These are phyloP conservation scores for Protea cynaroides DNA, from an alignment of 164 flowering plant species.

Conservation along the genomic window DNA sequence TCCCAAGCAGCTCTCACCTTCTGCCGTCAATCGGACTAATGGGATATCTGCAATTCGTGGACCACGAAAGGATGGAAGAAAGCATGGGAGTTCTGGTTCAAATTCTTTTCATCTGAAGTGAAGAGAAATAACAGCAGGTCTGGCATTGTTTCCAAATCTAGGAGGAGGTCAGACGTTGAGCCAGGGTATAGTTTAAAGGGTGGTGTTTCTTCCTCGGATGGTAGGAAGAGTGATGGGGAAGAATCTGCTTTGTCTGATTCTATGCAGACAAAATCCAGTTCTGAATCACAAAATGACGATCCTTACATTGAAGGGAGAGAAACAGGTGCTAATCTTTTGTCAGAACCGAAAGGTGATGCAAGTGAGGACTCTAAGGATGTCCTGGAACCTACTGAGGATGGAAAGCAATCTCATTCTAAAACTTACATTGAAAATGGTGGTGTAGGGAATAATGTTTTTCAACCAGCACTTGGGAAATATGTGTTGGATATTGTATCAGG, in stretches of 20 bases:
- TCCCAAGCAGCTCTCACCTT: slow-evolving; percentile 21
- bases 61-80: slow-evolving; percentile 32
- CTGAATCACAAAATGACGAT: slow-evolving; percentile 21
- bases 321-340: not conserved
- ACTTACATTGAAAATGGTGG: not conserved
- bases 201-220: slow-evolving; percentile 14
- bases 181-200: slow-evolving; percentile 18
- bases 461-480: not conserved
- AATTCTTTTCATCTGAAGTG: slow-evolving; percentile 21
- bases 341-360: not conserved
- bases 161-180: slow-evolving; percentile 15
- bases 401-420: slow-evolving; percentile 4
- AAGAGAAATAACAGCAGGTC: slow-evolving; percentile 28
- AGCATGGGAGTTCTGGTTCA: slow-evolving; percentile 17
- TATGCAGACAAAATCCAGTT: slow-evolving; percentile 24
- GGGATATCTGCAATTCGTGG: slow-evolving; percentile 33
- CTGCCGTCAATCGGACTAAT: slow-evolving; percentile 26
- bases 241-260: slow-evolving; percentile 29
- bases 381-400: slow-evolving; percentile 10
- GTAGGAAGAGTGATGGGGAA: slow-evolving; percentile 31
- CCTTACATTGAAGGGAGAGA: slow-evolving; percentile 14
- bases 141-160: slow-evolving; percentile 15
- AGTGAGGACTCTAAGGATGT: slow-evolving; percentile 10
- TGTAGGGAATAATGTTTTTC: slow-evolving; percentile 10
- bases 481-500: not conserved